phyloP scores from a whole-genome alignment of 2,329 filamentous ascomycete genomes.

The Kalaharituber pfeilii region DNA sequence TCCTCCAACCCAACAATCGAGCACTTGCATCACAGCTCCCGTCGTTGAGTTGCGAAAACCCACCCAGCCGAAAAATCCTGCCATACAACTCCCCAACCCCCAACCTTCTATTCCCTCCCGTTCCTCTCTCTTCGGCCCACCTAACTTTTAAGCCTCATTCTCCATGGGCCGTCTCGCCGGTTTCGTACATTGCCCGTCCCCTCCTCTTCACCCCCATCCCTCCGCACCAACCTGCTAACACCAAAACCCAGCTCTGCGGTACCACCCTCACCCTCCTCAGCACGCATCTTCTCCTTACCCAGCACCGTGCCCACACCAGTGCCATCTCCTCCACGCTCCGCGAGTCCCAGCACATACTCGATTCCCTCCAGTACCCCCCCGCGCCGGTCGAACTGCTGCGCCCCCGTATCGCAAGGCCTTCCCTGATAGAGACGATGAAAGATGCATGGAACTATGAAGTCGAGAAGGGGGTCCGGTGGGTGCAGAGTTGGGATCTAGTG shows the following conservation, averaged over 20 bases:
- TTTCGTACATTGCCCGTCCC: conserved; percentile 41
- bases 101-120: too few relatives aligned
- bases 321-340: conserved; percentile 39
- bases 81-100: too few relatives aligned
- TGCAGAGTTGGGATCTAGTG: conserved; percentile 49
- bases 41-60: too few relatives aligned
- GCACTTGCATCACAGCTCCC: too few relatives aligned
- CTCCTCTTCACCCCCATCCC: not conserved
- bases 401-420: conserved; percentile 33
- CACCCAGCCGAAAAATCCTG: too few relatives aligned
- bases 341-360: conserved; percentile 39
- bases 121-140: too few relatives aligned
- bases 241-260: conserved; percentile 44
- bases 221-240: not conserved
- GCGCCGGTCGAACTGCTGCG: conserved; percentile 34
- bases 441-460: conserved; percentile 64
- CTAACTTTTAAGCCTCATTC: too few relatives aligned
- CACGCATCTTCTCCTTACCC: conserved; percentile 53
- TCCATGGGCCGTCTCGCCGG: conserved; percentile 59
- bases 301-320: conserved; percentile 40
- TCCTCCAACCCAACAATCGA: too few relatives aligned
- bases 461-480: conserved; percentile 46
- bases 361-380: conserved; percentile 35
- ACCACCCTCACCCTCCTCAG: conserved; percentile 57
- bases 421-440: conserved; percentile 50